These are phyloP conservation scores for Termitomyces bulborhizus DNA, from an alignment of 768 basidiomycete genomes.

Conservation along the genomic window DNA sequence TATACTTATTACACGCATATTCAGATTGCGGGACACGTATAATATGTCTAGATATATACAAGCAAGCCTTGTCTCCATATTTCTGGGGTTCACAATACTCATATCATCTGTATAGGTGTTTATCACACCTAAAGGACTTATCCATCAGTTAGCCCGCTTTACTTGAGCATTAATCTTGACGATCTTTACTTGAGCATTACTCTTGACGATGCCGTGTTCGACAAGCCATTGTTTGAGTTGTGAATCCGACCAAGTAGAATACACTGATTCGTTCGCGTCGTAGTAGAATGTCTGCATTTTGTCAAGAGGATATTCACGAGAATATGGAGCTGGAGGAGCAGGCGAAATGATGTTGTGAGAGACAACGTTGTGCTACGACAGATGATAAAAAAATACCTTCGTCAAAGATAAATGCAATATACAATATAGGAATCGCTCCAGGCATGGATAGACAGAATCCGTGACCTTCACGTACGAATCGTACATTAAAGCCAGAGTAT, in stretches of 20 bases:
- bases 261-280: slow-evolving; percentile 44
- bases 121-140: too few species aligned
- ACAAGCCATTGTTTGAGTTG: slow-evolving; percentile 78
- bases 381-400: neutral
- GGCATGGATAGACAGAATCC: slow-evolving; percentile 66
- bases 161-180: slow-evolving; percentile 67
- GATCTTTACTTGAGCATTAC: slow-evolving; percentile 53
- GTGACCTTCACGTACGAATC: slow-evolving; percentile 57
- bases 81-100: too few species aligned
- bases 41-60: too few species aligned
- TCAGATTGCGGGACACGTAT: too few species aligned
- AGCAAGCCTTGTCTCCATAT: too few species aligned
- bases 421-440: slow-evolving; percentile 88
- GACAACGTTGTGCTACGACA: slow-evolving; percentile 62
- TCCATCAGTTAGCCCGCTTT: slow-evolving; percentile 30
- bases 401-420: slow-evolving; percentile 16
- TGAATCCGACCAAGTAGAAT: slow-evolving; percentile 70
- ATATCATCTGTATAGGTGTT: too few species aligned
- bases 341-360: slow-evolving; percentile 67
- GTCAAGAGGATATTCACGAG: slow-evolving; percentile 55
- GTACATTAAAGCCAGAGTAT: slow-evolving; percentile 65
- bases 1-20: too few species aligned
- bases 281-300: slow-evolving; percentile 83
- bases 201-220: slow-evolving; percentile 65
- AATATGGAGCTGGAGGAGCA: slow-evolving; percentile 41